phyloP scores from a whole-genome alignment of 2,329 filamentous ascomycete species.

The Aaosphaeria pasadenensis region DNA sequence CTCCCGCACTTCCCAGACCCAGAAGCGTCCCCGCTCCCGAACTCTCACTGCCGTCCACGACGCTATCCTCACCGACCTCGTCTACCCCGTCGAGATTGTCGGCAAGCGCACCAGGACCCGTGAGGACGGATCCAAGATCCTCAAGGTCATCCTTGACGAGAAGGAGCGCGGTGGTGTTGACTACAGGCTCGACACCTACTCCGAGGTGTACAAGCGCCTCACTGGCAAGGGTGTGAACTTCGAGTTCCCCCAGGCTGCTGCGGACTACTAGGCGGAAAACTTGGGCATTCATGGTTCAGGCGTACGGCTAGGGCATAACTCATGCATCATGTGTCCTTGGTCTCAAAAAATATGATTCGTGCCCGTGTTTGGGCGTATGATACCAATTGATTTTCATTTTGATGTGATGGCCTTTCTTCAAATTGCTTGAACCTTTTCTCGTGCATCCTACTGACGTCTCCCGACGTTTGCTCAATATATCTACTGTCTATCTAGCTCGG shows the following conservation, averaged over 20 bases:
- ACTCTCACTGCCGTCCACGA: constrained; percentile 99
- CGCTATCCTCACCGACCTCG: constrained; percentile 94
- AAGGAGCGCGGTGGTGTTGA: constrained; percentile 99
- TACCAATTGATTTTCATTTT: constrained; percentile 35
- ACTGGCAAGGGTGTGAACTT: constrained; percentile 96
- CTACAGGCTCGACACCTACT: constrained; percentile 99
- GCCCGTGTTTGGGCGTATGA: constrained; percentile 30
- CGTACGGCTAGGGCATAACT: constrained; percentile 28
- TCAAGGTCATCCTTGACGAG: constrained; percentile 99
- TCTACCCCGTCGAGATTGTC: constrained; percentile 99
- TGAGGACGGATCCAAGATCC: constrained; percentile 96
- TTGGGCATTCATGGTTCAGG: constrained; percentile 31
- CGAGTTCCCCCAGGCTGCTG: constrained; percentile 89
- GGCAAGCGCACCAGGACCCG: constrained; percentile 98
- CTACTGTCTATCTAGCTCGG: constrained; percentile 62
- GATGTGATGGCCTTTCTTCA: constrained; percentile 17
- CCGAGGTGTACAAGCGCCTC: constrained; percentile 97
- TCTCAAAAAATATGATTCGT: constrained; percentile 37
- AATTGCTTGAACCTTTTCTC: neutral
- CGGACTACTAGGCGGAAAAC: constrained; percentile 71
- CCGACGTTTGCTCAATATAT: neutral
- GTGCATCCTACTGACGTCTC: neutral
- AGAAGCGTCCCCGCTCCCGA: constrained; percentile 97
- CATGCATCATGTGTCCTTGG: constrained; percentile 38
- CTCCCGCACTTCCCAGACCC: constrained; percentile 92